Conservation (phyloP, 106 monocot species). For the Vanilla planifolia region DNA sequence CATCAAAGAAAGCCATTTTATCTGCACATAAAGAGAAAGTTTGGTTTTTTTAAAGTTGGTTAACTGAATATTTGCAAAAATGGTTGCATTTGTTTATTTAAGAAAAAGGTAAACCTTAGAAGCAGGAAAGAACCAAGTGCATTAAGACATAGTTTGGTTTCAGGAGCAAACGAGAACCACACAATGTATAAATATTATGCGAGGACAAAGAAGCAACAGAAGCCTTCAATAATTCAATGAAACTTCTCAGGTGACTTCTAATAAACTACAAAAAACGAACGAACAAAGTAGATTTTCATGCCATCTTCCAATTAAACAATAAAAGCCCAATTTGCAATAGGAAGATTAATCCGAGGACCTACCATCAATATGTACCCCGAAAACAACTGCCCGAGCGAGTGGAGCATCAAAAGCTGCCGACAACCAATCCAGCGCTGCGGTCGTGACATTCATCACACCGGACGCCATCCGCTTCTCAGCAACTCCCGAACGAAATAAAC, state of each 20-base stretch:
- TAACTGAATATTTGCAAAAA: too few species aligned
- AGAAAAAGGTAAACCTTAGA: too few species aligned
- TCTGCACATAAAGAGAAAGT: too few species aligned
- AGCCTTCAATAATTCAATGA: background rate
- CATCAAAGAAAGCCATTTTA: too few species aligned
- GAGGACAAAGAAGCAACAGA: background rate
- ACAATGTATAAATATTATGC: background rate
- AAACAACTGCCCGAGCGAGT: conserved; percentile 60
- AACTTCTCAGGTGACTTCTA: too few species aligned
- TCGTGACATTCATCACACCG: conserved; percentile 37
- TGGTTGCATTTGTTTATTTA: too few species aligned
- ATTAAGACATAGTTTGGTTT: too few species aligned
- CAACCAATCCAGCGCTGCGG: conserved; percentile 39
- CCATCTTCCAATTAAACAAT: background rate
- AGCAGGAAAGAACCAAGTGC: too few species aligned
- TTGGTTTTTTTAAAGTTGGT: too few species aligned
- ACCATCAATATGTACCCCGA: conserved; percentile 77
- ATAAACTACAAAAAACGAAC: too few species aligned
- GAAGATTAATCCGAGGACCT: background rate
- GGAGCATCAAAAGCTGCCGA: conserved; percentile 52
- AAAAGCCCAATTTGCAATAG: background rate
- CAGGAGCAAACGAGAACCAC: background rate
- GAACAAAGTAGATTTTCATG: too few species aligned
- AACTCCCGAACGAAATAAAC: background rate
- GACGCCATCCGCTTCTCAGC: conserved; percentile 30